These are phyloP conservation scores for Tetrapyrgos nigripes DNA, from an alignment of 1,284 basidiomycete genomes.

Conservation along the genomic window DNA sequence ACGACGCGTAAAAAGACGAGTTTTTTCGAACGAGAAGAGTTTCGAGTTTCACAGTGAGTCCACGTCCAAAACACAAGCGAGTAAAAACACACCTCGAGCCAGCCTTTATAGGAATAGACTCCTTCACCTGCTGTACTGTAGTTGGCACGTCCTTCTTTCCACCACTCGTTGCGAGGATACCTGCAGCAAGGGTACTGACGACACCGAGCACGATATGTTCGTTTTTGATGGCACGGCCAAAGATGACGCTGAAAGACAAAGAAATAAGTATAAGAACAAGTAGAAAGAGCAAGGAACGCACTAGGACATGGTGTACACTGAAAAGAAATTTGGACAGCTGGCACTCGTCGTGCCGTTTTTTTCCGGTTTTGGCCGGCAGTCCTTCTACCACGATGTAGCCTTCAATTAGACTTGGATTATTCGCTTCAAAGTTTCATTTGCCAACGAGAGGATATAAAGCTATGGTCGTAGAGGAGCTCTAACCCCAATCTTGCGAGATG, in stretches of 20 bases:
- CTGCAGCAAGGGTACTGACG: conserved; percentile 47
- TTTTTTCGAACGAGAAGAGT: too few relatives aligned
- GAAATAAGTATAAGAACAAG: neutral
- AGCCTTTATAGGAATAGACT: conserved; percentile 46
- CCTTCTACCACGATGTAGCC: too few relatives aligned
- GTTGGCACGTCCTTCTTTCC: conserved; percentile 45
- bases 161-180: conserved; percentile 47
- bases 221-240: conserved; percentile 63
- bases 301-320: conserved; percentile 11
- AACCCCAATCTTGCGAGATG: too few relatives aligned
- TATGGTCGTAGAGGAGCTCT: too few relatives aligned
- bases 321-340: conserved; percentile 1
- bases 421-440: too few relatives aligned
- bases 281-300: neutral
- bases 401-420: too few relatives aligned
- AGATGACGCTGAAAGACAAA: conserved; percentile 49
- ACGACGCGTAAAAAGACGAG: conserved; percentile 54
- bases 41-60: conserved; percentile 38
- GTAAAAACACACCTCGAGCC: conserved; percentile 13
- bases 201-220: conserved; percentile 65
- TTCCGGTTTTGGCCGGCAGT: neutral
- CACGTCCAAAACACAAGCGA: neutral
- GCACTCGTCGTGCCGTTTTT: neutral
- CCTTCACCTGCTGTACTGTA: conserved; percentile 47
- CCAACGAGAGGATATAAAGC: too few relatives aligned